Conservation (phyloP, 2,329 filamentous ascomycete species). For the Cladosporium sp. region DNA sequence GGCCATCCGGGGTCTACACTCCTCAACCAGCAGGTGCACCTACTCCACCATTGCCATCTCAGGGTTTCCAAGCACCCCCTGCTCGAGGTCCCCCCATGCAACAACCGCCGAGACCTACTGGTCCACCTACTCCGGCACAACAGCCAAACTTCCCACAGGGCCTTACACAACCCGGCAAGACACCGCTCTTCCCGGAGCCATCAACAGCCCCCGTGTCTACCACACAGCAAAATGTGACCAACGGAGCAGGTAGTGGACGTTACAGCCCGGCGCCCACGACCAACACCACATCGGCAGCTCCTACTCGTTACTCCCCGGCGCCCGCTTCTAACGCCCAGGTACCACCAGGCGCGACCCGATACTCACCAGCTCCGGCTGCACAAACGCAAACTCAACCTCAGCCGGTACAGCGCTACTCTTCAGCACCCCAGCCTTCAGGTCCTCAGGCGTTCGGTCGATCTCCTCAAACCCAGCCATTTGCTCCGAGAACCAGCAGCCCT, state of each 20-base stretch:
- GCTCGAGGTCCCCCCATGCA: slow-evolving; percentile 14
- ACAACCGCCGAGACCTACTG: slow-evolving; percentile 20
- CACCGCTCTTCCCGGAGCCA: slow-evolving; percentile 42
- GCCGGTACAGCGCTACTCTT: slow-evolving; percentile 41
- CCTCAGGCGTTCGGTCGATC: slow-evolving; percentile 30
- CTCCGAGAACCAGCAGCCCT: slow-evolving; percentile 66
- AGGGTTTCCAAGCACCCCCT: slow-evolving; percentile 23
- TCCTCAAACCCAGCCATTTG: slow-evolving; percentile 53
- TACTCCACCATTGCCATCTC: slow-evolving; percentile 22
- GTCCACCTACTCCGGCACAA: slow-evolving; percentile 28
- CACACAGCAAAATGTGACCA: slow-evolving; percentile 30
- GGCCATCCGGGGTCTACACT: slow-evolving; percentile 33
- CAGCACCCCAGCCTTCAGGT: slow-evolving; percentile 39
- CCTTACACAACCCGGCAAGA: slow-evolving; percentile 45
- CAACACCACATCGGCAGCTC: slow-evolving; percentile 33
- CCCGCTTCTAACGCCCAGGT: slow-evolving; percentile 42
- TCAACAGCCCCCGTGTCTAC: slow-evolving; percentile 34
- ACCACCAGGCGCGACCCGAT: slow-evolving; percentile 46
- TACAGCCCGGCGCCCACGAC: slow-evolving; percentile 28
- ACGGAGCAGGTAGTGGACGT: slow-evolving; percentile 22
- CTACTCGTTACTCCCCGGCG: slow-evolving; percentile 40
- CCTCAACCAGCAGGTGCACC: slow-evolving; percentile 28
- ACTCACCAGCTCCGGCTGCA: slow-evolving; percentile 60
- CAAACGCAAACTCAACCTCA: slow-evolving; percentile 38
- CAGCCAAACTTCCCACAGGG: slow-evolving; percentile 32